These are phyloP conservation scores for Solanum sitiens DNA, from an alignment of 257 asterid species.

Conservation along the genomic window DNA sequence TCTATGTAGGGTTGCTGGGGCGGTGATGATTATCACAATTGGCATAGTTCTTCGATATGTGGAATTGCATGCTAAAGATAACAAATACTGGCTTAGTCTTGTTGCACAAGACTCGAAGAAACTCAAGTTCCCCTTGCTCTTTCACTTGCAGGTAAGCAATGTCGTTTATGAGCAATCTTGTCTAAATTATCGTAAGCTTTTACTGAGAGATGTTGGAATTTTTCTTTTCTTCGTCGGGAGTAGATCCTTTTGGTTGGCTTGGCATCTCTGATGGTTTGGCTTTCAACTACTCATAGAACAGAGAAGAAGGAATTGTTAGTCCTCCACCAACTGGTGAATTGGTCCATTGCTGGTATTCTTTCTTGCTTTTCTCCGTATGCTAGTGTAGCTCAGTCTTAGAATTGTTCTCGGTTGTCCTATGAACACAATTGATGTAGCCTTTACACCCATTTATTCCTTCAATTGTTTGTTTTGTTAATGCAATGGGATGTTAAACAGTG, in stretches of 20 bases:
- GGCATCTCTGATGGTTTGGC: constrained; percentile 72
- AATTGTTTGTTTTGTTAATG: background rate
- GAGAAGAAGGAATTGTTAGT: constrained; percentile 73
- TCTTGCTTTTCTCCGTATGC: background rate
- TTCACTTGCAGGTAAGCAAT: constrained; percentile 58
- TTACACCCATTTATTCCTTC: background rate
- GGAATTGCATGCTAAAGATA: constrained; percentile 39
- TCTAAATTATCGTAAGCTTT: background rate
- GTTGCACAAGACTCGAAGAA: constrained; percentile 31
- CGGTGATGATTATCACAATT: constrained; percentile 49
- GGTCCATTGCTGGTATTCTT: constrained; percentile 78
- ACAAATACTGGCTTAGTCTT: constrained; percentile 41
- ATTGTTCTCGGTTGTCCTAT: background rate
- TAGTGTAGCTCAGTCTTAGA: background rate
- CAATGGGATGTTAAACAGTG: background rate
- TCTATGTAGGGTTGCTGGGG: constrained; percentile 48
- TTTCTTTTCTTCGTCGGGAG: constrained; percentile 12
- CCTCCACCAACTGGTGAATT: constrained; percentile 77
- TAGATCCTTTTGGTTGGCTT: constrained; percentile 66
- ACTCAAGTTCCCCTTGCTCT: constrained; percentile 45
- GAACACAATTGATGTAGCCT: background rate
- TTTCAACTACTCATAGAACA: constrained; percentile 86
- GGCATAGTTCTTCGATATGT: constrained; percentile 59
- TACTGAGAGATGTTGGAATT: background rate
- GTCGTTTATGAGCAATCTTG: background rate